These are phyloP conservation scores for Phoma sp. DNA, from an alignment of 2,329 filamentous ascomycete species.

Conservation along the genomic window DNA sequence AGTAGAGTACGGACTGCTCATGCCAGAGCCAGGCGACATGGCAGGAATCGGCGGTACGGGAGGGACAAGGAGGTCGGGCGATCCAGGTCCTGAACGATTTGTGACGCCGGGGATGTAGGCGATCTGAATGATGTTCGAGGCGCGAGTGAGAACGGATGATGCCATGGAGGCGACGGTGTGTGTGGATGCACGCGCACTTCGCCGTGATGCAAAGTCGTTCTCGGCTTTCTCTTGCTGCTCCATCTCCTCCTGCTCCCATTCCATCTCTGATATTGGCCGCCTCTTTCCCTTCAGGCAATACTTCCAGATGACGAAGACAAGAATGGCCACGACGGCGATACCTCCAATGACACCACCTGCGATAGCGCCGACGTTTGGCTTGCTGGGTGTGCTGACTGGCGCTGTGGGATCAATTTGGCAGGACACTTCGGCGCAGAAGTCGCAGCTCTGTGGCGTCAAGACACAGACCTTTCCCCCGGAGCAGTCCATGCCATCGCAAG, in stretches of 20 bases:
- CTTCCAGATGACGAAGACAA: conserved; percentile 83
- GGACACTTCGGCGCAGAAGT: conserved; percentile 62
- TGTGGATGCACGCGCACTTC: conserved; percentile 74
- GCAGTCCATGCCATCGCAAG: conserved; percentile 64
- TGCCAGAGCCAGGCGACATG: conserved; percentile 61
- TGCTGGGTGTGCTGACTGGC: conserved; percentile 30
- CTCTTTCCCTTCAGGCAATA: conserved; percentile 85
- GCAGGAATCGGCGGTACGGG: conserved; percentile 89
- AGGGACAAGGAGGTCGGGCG: conserved; percentile 80
- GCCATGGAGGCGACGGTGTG: conserved; percentile 91
- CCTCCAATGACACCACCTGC: conserved; percentile 91
- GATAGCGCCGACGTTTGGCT: conserved; percentile 79
- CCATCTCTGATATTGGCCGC: conserved; percentile 63
- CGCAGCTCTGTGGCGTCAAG: conserved; percentile 64
- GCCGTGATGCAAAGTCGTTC: conserved; percentile 61
- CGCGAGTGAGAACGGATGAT: conserved; percentile 91
- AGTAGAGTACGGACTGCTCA: conserved; percentile 63
- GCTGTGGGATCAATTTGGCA: conserved; percentile 56
- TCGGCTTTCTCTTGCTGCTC: conserved; percentile 62
- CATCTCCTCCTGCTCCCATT: conserved; percentile 62
- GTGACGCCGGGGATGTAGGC: conserved; percentile 98
- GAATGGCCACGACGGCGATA: conserved; percentile 72
- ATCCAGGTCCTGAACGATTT: conserved; percentile 85
- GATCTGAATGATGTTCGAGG: conserved; percentile 99
- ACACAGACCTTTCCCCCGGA: conserved; percentile 62